Base-by-base conservation (phyloP, 108 stramenopile genomes). In the Discostella stelligeroides region DNA sequence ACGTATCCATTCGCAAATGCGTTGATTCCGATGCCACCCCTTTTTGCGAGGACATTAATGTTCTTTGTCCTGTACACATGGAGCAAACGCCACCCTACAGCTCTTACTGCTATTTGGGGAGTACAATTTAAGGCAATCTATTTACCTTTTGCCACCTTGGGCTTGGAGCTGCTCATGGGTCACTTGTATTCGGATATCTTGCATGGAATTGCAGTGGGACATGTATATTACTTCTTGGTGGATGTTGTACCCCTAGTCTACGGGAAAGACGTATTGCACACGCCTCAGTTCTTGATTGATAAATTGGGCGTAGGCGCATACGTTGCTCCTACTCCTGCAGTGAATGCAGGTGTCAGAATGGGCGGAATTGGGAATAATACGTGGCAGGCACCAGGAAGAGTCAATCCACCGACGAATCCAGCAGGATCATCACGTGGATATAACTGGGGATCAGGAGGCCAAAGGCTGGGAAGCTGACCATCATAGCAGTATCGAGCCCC, bases 221-320 rank as follows among this genome's bases (percentile, higher is more conserved):
- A 97, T 73, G 43, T 93, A 23, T 97, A 86, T 66, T 96, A 92
- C 82, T 96, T 95, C 76, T 74, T 90, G 67, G 91, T 86, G 25
- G 93, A 95, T 58, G 95, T 96, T 1, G 77, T 91, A 4, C 95
- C 95, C 9, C 63, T 73, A 12, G 90, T 92, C 10, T 90, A 96
- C 55, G 91, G 91, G 18, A 90, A 84, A 40, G 90, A 93, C 67
- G 23, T 92, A 8, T 46, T 96, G 66, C 76, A 82, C 42, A 96
- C 95, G 6, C 95, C 95, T 14, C 74, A 80, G 51, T 92, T 93
- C 78, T 71, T 96, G 51, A 90, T 94, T 69, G 86, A 90, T 79
- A 68, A 73, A 50, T 81, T 91, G 66, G 91, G 92, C n/a, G 69
- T 89, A 23, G 91, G 90, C 25, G 84, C 85, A 29, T 94, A 92